A percentile compares a stretch with the other conserved stretches of the same genome.
Evolutionary conservation across 1,139 yeast genomes (phyloP).

Genomic region (Hemisphaericaspora lyxosophila): DNA sequence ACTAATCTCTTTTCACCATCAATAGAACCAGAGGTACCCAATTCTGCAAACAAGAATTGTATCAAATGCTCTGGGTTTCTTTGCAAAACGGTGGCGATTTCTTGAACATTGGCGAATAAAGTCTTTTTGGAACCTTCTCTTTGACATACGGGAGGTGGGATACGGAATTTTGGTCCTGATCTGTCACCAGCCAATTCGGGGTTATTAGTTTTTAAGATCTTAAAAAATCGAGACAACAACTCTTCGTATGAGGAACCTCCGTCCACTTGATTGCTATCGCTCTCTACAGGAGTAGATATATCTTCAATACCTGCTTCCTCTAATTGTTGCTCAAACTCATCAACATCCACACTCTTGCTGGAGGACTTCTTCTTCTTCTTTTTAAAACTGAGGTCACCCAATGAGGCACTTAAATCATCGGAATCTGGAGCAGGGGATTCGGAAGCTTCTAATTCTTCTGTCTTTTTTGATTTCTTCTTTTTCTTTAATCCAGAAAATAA

Average conservation of each 20-base stretch:
- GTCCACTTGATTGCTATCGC: conserved; percentile 30
- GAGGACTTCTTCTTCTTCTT: conserved; percentile 91
- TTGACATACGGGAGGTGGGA: conserved; percentile 95
- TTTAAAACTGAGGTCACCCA: conserved; percentile 74
- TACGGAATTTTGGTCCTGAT: conserved; percentile 88
- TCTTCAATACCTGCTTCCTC: conserved; percentile 86
- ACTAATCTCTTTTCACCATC: conserved; percentile 97
- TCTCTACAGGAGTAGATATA: conserved; percentile 23
- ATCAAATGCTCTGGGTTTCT: conserved; percentile 97
- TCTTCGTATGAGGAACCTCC: conserved; percentile 76
- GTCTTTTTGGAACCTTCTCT: conserved; percentile 98
- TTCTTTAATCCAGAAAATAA: conserved; percentile 56
- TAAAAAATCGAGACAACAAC: conserved; percentile 80
- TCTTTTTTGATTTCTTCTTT: conserved; percentile 52
- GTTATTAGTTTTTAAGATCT: conserved; percentile 83
- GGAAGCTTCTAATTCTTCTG: conserved; percentile 22
- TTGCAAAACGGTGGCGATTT: conserved; percentile 89
- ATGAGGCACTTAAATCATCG: conserved; percentile 61
- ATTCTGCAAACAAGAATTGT: conserved; percentile 94
- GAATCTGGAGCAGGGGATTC: conserved; percentile 32
- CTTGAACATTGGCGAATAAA: conserved; percentile 92
- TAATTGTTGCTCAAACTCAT: conserved; percentile 86
- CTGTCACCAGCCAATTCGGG: conserved; percentile 98
- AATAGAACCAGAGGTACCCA: conserved; percentile 99
- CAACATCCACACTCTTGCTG: conserved; percentile 53